Percentiles rank a stretch among this genome's conserved stretches.
Conservation (phyloP, 345 rosid genomes). For the Aethionema arabicum region DNA sequence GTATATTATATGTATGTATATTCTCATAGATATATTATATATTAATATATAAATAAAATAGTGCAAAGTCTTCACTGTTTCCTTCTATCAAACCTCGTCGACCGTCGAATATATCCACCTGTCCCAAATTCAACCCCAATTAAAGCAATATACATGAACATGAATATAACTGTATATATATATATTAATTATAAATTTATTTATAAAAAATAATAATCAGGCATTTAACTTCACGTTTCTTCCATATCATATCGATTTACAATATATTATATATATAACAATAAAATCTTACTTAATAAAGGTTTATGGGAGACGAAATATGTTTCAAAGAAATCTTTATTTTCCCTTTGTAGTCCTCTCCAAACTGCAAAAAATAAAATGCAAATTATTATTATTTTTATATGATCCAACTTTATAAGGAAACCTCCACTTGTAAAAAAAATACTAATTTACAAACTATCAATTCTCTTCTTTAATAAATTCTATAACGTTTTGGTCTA, state of each 20-base stretch:
- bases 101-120: conserved; percentile 41
- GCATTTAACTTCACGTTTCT: not conserved
- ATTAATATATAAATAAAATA: not conserved
- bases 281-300: conserved; percentile 39
- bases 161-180: too few species aligned
- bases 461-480: too few species aligned
- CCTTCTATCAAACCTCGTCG: conserved; percentile 39
- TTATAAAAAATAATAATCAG: not conserved
- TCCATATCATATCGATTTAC: not conserved
- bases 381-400: too few species aligned
- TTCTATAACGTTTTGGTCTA: too few species aligned
- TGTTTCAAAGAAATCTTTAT: conserved; percentile 60
- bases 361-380: conserved; percentile 48
- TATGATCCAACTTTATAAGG: too few species aligned
- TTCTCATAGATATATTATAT: not conserved
- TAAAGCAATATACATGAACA: not conserved
- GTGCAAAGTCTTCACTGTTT: conserved; percentile 32
- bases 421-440: too few species aligned
- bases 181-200: too few species aligned
- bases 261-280: not conserved
- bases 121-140: conserved; percentile 9
- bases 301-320: conserved; percentile 46
- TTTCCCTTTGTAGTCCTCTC: conserved; percentile 76
- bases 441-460: too few species aligned
- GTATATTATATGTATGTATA: not conserved